phyloP scores from a whole-genome alignment of 202 grass and related monocot genomes.

The Zizania palustris region DNA sequence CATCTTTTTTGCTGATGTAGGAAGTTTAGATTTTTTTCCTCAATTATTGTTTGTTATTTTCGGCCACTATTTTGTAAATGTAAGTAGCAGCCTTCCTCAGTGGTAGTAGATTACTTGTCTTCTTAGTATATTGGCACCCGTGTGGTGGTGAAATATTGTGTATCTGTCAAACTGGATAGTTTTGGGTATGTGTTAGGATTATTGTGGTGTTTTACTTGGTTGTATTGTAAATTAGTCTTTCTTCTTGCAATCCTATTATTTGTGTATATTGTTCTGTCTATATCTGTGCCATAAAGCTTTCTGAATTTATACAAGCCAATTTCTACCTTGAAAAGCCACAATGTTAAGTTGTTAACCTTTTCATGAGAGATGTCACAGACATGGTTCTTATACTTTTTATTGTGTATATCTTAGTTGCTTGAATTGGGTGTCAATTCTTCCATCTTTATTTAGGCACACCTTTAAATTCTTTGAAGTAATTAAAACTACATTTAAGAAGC shows the following conservation, averaged over 20 bases:
- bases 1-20: neutral
- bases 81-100: neutral
- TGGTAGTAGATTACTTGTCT: neutral
- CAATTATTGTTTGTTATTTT: neutral
- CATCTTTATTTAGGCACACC: neutral
- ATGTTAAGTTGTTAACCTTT: neutral
- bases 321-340: conserved; percentile 5
- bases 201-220: conserved; percentile 1
- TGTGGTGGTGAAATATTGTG: neutral
- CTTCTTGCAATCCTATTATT: neutral
- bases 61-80: neutral
- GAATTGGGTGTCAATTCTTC: neutral
- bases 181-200: neutral
- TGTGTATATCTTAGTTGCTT: neutral
- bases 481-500: neutral
- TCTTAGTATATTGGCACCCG: neutral
- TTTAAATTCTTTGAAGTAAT: neutral
- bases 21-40: neutral
- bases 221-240: neutral
- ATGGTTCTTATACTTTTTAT: neutral
- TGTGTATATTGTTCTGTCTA: neutral
- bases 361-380: neutral
- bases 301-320: neutral
- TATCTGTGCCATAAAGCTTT: neutral
- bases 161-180: neutral